Evolutionary conservation across 768 basidiomycete genomes (phyloP).

Genomic region (Boletus rubroflammeus): DNA sequence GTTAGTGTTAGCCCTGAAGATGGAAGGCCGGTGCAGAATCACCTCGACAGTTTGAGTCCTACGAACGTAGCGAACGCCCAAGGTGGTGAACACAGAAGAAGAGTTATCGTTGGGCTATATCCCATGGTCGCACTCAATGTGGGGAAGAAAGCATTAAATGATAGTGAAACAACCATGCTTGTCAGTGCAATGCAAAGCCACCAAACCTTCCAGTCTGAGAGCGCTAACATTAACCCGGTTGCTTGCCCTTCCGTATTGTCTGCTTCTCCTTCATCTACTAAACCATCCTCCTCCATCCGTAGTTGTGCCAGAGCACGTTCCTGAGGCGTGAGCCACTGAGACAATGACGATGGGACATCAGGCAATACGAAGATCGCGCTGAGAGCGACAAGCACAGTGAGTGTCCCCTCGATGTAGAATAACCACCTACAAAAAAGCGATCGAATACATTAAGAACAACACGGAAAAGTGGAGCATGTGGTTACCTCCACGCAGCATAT

Average conservation of each 20-base stretch:
- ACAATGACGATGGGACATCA: slow-evolving; percentile 64
- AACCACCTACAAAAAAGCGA: slow-evolving; percentile 51
- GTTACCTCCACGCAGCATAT: slow-evolving; percentile 68
- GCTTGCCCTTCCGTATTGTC: slow-evolving; percentile 30
- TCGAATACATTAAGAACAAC: background rate
- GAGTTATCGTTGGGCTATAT: slow-evolving; percentile 57
- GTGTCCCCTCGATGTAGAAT: slow-evolving; percentile 63
- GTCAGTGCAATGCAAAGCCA: slow-evolving; percentile 66
- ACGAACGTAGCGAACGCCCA: slow-evolving; percentile 61
- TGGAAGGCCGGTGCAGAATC: slow-evolving; percentile 3
- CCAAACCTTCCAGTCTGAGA: slow-evolving; percentile 83
- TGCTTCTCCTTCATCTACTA: slow-evolving; percentile 46
- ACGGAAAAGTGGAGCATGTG: background rate
- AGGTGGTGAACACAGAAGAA: slow-evolving; percentile 69
- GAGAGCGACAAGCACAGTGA: slow-evolving; percentile 50
- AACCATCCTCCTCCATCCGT: slow-evolving; percentile 65
- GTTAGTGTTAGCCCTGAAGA: background rate
- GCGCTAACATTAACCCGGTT: slow-evolving; percentile 53
- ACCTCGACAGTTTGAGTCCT: slow-evolving; percentile 53
- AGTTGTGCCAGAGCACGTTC: slow-evolving; percentile 55
- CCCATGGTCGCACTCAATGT: slow-evolving; percentile 73
- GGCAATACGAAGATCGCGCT: slow-evolving; percentile 63
- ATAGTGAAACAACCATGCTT: slow-evolving; percentile 53
- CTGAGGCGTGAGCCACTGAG: slow-evolving; percentile 55
- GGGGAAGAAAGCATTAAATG: slow-evolving; percentile 80